These are phyloP conservation scores for Aphanomyces invadans DNA, from an alignment of 352 stramenopile species.

Conservation along the genomic window DNA sequence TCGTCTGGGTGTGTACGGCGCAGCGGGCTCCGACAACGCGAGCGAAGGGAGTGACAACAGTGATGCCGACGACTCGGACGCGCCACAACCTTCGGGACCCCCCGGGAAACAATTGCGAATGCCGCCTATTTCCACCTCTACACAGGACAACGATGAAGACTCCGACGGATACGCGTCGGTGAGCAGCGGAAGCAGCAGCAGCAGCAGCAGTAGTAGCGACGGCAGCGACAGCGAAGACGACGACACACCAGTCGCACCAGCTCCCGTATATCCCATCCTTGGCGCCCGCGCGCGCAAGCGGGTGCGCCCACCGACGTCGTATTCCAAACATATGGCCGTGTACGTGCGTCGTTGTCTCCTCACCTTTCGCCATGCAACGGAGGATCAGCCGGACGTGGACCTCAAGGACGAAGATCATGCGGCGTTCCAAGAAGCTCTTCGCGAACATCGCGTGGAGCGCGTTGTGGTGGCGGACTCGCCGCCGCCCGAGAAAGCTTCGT, in stretches of 20 bases:
- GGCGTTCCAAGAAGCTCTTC: conserved; percentile 65
- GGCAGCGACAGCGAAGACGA: conserved; percentile 20
- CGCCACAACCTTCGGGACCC: background rate
- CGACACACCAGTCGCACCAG: conserved; percentile 40
- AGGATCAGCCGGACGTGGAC: conserved; percentile 33
- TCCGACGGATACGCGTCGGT: conserved; percentile 21
- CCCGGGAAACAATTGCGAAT: conserved; percentile 20
- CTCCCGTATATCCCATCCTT: conserved; percentile 17
- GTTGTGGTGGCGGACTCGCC: conserved; percentile 59
- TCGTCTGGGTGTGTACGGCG: background rate
- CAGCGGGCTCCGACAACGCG: background rate
- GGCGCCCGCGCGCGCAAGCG: conserved; percentile 62
- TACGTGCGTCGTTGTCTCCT: conserved; percentile 77
- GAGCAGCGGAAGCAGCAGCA: conserved; percentile 9
- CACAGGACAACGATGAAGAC: conserved; percentile 1
- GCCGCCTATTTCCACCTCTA: background rate
- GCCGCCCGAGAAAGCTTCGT: conserved; percentile 30
- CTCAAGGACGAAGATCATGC: conserved; percentile 53
- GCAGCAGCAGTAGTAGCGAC: conserved; percentile 8
- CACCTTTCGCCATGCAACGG: conserved; percentile 47
- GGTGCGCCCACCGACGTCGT: conserved; percentile 69
- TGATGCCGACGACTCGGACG: conserved; percentile 16
- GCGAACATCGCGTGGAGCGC: conserved; percentile 53
- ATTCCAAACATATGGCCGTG: conserved; percentile 80
- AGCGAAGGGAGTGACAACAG: conserved; percentile 1